Base-by-base conservation (phyloP, 208 protist genomes). In the Endotrypanum monterogeii region DNA sequence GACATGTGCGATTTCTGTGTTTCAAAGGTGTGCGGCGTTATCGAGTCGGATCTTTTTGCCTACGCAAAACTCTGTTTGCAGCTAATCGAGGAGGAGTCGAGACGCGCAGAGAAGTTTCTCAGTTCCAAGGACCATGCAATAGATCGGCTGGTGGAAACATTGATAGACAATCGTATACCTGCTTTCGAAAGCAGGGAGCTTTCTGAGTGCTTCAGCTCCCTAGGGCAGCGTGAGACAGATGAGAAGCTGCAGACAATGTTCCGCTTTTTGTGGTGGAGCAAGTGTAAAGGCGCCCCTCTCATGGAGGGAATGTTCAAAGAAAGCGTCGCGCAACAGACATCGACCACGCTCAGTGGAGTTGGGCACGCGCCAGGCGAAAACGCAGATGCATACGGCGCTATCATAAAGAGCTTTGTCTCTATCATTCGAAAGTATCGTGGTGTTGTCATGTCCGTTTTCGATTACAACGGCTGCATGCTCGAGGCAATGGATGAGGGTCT, bases 401-500 rank as follows among this genome's bases (percentile, higher is more conserved):
- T 86, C 44, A 77, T 86, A 37, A 46, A 65, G 11, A 41, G 60
- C 37, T 74, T 83, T n/a, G 60, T 54, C 35, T 25, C 48, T 7
- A 73, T 83, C 25, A 71, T 82, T 37, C 54, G 60, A 6, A 83
- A 72, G 69, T 76, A 74, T 55, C 62, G 70, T 0, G 30, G 51
- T 25, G 75, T 84, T 16, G 79, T 76, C 23, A 76, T 55, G 30
- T 52, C 62, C 58, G 65, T 84, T 44, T 83, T 84, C 63, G 68
- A 83, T 50, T 74, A 80, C 55, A 80, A 84, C 37, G 79, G 71
- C 7, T 72, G 74, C 35, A 79, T 88, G 68, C 67, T 84, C 25
- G 80, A 84, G 66, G 79, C 83, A 16, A 84, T 88, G 76, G 80
- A 88, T 52, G 74, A 71, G 16, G 83, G 83, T 0, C 74, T 88